Percentiles rank a stretch among this genome's conserved stretches.
These are phyloP conservation scores for Carex pumila DNA, from an alignment of 176 grass and related monocot species.

Conservation along the genomic window DNA sequence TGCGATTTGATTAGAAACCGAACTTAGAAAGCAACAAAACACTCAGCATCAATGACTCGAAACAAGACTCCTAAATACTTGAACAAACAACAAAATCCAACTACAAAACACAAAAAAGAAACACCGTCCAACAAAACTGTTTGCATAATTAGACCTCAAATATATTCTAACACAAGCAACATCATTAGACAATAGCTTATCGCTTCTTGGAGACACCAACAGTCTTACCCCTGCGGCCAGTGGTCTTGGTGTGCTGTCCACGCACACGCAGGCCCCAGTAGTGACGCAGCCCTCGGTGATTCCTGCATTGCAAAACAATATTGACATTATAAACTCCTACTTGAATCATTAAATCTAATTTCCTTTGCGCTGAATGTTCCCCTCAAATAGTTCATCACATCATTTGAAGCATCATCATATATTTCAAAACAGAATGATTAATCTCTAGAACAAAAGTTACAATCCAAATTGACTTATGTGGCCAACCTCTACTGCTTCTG, in stretches of 20 bases:
- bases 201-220: conserved; percentile 98
- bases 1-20: neutral
- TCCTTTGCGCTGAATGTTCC: neutral
- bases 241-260: conserved; percentile 97
- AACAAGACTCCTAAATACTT: neutral
- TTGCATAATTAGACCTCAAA: neutral
- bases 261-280: conserved; percentile 95
- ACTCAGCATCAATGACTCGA: neutral
- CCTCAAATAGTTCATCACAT: neutral
- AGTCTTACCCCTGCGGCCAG: conserved; percentile 89
- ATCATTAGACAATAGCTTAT: conserved; percentile 21
- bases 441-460: neutral
- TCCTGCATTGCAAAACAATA: conserved; percentile 30
- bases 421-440: neutral
- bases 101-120: neutral
- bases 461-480: no score
- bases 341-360: neutral
- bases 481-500: no score
- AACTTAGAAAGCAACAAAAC: neutral
- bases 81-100: conserved; percentile 6
- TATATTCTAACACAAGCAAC: neutral
- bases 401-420: neutral
- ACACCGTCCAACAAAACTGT: neutral
- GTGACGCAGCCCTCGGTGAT: conserved; percentile 90
- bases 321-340: neutral